Conservation (phyloP, 257 asterid genomes). For the Fraxinus cuspidata region DNA sequence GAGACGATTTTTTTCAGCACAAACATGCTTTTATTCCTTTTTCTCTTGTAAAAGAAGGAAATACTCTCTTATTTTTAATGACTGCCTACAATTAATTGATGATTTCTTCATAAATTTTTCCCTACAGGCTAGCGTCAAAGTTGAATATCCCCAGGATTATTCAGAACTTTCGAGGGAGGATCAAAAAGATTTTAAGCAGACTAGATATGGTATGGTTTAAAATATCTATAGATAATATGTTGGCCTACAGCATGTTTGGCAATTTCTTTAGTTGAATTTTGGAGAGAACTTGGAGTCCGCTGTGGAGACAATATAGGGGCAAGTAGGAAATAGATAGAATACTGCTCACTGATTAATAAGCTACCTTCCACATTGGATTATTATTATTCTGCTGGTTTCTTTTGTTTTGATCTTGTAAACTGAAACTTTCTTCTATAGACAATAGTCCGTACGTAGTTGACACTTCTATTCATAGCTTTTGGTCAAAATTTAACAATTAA, state of each 20-base stretch:
- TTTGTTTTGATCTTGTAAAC: constrained; percentile 16
- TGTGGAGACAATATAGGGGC: background rate
- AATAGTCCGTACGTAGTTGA: background rate
- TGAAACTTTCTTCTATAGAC: background rate
- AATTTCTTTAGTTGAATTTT: constrained; percentile 19
- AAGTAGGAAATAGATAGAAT: background rate
- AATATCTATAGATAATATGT: constrained; percentile 22
- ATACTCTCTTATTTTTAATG: constrained; percentile 6
- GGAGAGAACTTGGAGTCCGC: constrained; percentile 8
- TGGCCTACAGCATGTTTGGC: constrained; percentile 8
- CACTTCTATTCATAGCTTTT: constrained; percentile 1
- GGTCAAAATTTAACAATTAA: constrained; percentile 5
- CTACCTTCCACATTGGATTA: constrained; percentile 16
- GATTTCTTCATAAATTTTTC: constrained; percentile 20
- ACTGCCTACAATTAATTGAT: background rate
- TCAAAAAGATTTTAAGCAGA: constrained; percentile 94
- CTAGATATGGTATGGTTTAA: constrained; percentile 75
- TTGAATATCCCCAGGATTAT: constrained; percentile 86
- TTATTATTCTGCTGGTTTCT: background rate
- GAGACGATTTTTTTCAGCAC: constrained; percentile 19
- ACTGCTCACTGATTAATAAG: background rate
- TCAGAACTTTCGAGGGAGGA: constrained; percentile 86
- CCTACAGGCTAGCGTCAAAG: constrained; percentile 78
- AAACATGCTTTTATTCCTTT: constrained; percentile 15
- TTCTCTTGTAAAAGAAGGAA: constrained; percentile 11